Evolutionary conservation across 352 stramenopile genomes (phyloP).

Genomic region (Phytophthora rubi): DNA sequence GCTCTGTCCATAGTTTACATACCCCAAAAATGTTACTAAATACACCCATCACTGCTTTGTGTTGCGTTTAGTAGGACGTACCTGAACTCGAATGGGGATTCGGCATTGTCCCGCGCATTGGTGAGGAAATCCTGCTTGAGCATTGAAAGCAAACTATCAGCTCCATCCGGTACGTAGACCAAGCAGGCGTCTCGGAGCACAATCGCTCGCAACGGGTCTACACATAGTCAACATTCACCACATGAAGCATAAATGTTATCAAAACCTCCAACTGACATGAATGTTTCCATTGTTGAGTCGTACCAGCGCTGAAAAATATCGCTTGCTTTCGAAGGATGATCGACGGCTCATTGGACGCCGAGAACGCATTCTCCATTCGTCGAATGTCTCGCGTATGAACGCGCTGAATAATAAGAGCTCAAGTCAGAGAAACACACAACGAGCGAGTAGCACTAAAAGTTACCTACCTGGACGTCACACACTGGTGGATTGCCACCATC

Average conservation of each 20-base stretch:
- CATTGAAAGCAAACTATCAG: conserved; percentile 55
- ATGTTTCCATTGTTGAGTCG: background rate
- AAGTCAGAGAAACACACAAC: background rate
- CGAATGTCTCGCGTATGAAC: conserved; percentile 70
- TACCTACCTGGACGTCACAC: conserved; percentile 45
- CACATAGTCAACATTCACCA: background rate
- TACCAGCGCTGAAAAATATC: conserved; percentile 70
- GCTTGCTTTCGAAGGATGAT: conserved; percentile 67
- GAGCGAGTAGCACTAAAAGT: background rate
- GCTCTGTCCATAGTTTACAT: conserved; percentile 5
- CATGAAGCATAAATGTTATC: background rate
- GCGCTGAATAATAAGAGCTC: conserved; percentile 44
- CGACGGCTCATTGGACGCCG: conserved; percentile 65
- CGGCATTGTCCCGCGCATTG: conserved; percentile 42
- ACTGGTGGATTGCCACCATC: conserved; percentile 11
- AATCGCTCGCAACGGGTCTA: conserved; percentile 64
- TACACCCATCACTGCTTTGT: no score
- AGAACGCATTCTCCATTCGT: conserved; percentile 72
- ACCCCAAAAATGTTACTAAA: background rate
- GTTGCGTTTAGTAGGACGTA: conserved; percentile 5
- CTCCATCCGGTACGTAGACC: conserved; percentile 53
- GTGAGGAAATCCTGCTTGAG: conserved; percentile 59
- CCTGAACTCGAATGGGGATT: conserved; percentile 69
- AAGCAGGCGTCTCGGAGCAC: conserved; percentile 54
- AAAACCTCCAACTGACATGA: background rate